These are phyloP conservation scores for Erodium trifolium DNA, from an alignment of 441 rosid genomes.

Conservation along the genomic window DNA sequence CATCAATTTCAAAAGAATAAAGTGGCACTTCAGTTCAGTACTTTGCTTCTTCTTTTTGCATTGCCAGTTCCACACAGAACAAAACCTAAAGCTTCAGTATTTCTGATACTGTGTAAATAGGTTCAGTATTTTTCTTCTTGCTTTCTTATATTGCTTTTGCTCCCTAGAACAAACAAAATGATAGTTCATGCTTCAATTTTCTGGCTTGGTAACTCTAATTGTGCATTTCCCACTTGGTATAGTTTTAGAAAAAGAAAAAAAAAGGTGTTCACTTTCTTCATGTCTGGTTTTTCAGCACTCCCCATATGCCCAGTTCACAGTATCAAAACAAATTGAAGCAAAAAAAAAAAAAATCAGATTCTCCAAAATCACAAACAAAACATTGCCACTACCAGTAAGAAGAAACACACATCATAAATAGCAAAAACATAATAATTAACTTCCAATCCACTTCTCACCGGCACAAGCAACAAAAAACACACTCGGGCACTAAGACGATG, in stretches of 20 bases:
- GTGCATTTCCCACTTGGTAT: not conserved
- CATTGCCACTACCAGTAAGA: not conserved
- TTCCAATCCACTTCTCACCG: not conserved
- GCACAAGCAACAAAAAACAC: not conserved
- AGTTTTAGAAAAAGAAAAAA: not conserved
- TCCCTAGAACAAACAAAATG: not conserved
- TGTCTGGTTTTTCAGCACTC: not conserved
- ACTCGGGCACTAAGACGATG: no score
- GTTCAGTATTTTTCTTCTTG: not conserved
- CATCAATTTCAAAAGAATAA: not conserved
- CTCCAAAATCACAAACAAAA: not conserved
- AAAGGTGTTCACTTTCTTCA: not conserved
- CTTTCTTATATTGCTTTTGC: not conserved
- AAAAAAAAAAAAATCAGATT: not conserved
- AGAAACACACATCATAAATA: not conserved
- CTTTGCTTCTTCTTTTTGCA: not conserved
- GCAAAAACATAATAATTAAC: not conserved
- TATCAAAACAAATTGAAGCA: constrained; percentile 1
- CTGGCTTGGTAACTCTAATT: not conserved
- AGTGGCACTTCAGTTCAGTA: not conserved
- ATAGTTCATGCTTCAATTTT: not conserved
- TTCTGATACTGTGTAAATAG: not conserved
- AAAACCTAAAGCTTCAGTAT: constrained; percentile 6
- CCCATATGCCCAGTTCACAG: not conserved
- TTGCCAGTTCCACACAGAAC: not conserved